Evolutionary conservation across 2,329 filamentous ascomycete genomes (phyloP).

Genomic region (Trichoderma simmonsii): DNA sequence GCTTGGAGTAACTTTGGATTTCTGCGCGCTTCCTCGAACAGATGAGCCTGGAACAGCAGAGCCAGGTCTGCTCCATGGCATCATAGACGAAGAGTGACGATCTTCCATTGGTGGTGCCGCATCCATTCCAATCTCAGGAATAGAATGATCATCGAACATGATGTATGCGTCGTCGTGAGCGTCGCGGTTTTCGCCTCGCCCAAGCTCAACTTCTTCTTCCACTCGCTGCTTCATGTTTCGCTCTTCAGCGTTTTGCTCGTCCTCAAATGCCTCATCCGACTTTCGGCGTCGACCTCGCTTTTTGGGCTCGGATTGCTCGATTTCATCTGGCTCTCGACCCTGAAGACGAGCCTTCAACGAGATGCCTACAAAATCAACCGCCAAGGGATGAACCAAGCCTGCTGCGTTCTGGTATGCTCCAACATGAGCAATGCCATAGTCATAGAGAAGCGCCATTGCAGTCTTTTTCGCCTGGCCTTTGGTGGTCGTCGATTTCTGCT

Average conservation of each 20-base stretch:
- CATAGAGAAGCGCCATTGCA: conserved; percentile 31
- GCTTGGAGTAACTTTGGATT: conserved; percentile 33
- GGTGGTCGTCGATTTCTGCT: conserved; percentile 24
- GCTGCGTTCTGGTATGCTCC: conserved; percentile 26
- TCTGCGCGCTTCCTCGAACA: conserved; percentile 40
- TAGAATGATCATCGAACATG: conserved; percentile 39
- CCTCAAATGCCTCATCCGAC: conserved; percentile 43
- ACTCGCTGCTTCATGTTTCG: conserved; percentile 40
- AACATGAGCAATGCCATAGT: conserved; percentile 36
- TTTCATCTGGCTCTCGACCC: conserved; percentile 24
- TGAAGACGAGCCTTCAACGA: conserved; percentile 36
- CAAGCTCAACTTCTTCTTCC: conserved; percentile 30
- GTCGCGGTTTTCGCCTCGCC: conserved; percentile 24
- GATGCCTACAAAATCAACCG: conserved; percentile 43
- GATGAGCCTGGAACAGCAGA: conserved; percentile 48
- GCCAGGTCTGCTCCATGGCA: conserved; percentile 51
- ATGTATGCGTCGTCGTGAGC: conserved; percentile 31
- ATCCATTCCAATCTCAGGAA: conserved; percentile 67
- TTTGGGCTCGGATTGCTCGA: conserved; percentile 19
- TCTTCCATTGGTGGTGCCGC: conserved; percentile 65
- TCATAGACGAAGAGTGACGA: conserved; percentile 52
- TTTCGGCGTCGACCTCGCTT: conserved; percentile 39
- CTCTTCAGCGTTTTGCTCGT: conserved; percentile 29
- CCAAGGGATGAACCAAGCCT: conserved; percentile 42
- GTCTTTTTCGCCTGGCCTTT: conserved; percentile 39